Evolutionary conservation across 495 filamentous ascomycete species (phyloP).

Genomic region (Neurospora tetraspora): DNA sequence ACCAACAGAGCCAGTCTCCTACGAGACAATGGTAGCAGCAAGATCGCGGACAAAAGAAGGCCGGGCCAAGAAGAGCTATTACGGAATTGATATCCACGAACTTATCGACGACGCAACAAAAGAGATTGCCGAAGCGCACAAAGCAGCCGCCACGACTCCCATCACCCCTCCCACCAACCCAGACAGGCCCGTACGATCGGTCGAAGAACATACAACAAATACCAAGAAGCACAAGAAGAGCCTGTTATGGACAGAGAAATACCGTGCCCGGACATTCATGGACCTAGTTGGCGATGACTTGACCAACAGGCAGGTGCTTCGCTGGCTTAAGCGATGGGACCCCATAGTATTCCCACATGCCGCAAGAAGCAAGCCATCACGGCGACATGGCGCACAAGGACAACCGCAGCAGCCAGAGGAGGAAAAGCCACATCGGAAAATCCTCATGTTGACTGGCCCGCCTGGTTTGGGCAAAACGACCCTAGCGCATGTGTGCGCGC

Average conservation of each 20-base stretch:
- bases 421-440: conserved; percentile 68
- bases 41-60: conserved; percentile 59
- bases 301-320: conserved; percentile 81
- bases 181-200: conserved; percentile 23
- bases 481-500: conserved; percentile 88
- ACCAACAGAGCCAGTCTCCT: conserved; percentile 40
- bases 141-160: conserved; percentile 12
- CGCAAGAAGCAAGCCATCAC: conserved; percentile 40
- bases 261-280: conserved; percentile 83
- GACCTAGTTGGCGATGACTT: conserved; percentile 91
- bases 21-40: conserved; percentile 57
- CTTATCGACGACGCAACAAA: conserved; percentile 61
- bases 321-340: conserved; percentile 94
- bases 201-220: conserved; percentile 25
- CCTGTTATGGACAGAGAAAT: conserved; percentile 78
- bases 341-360: conserved; percentile 77
- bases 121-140: conserved; percentile 27
- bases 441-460: conserved; percentile 80
- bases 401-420: conserved; percentile 39
- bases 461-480: conserved; percentile 95
- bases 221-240: conserved; percentile 38
- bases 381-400: conserved; percentile 25
- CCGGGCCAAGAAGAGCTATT: conserved; percentile 72
- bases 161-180: conserved; percentile 14
- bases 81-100: conserved; percentile 81